A percentile compares a stretch with the other conserved stretches of the same genome.
phyloP scores from a whole-genome alignment of 2,329 filamentous ascomycete species.

The Mycocentrospora acerina region DNA sequence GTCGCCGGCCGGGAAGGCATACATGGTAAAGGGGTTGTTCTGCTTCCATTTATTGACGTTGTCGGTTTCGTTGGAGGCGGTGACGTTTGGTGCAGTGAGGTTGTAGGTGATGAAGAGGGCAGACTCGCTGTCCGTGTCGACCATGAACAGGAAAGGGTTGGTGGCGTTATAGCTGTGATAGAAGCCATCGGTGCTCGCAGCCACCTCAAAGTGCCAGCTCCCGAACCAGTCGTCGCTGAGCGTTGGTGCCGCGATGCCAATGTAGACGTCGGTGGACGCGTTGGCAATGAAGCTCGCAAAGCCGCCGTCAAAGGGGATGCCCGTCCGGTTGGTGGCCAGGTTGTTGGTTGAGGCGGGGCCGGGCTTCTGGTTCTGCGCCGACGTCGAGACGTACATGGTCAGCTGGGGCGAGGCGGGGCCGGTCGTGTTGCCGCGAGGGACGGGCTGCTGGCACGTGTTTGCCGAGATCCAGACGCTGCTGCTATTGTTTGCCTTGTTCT shows the following conservation, averaged over 20 bases:
- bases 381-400: constrained; percentile 73
- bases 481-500: constrained; percentile 11
- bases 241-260: constrained; percentile 73
- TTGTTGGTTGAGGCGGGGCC: constrained; percentile 58
- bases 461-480: constrained; percentile 73
- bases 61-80: constrained; percentile 49
- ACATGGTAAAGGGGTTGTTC: constrained; percentile 67
- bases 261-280: constrained; percentile 68
- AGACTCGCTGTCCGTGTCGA: constrained; percentile 80
- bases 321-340: constrained; percentile 45
- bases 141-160: constrained; percentile 67
- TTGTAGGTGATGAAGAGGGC: constrained; percentile 79
- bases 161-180: constrained; percentile 68
- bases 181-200: constrained; percentile 74
- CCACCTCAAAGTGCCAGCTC: constrained; percentile 77
- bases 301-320: constrained; percentile 63
- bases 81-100: constrained; percentile 62
- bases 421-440: constrained; percentile 52
- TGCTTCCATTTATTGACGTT: constrained; percentile 60
- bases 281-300: constrained; percentile 67
- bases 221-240: constrained; percentile 60
- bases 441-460: constrained; percentile 81
- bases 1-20: constrained; percentile 66
- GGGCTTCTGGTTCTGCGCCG: constrained; percentile 63
- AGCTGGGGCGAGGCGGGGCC: constrained; percentile 63